Conservation (phyloP, 169 alveolate species). For the Eimeria falciformis region DNA sequence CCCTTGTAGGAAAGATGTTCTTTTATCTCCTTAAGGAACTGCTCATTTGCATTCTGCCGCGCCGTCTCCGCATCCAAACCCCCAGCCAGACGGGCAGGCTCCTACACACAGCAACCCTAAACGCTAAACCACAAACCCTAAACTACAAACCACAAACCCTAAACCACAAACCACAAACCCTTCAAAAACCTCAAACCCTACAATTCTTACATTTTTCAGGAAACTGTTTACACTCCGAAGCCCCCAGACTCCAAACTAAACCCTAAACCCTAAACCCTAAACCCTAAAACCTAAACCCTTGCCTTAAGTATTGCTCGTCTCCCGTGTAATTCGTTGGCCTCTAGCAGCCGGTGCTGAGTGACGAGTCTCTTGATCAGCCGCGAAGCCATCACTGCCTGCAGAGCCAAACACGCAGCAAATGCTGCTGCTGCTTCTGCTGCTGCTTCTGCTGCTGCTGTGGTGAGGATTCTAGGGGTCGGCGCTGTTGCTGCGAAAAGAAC, state of each 20-base stretch:
- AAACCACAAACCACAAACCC: background rate
- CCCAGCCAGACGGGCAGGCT: background rate
- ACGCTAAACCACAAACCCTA: slow-evolving; percentile 32
- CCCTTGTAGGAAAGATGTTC: background rate
- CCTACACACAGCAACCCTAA: slow-evolving; percentile 22
- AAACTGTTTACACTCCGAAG: background rate
- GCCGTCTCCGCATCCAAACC: background rate
- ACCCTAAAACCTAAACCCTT: slow-evolving; percentile 40
- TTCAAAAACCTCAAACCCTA: background rate
- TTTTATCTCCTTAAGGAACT: background rate
- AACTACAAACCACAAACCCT: background rate
- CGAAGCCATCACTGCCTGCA: slow-evolving; percentile 4
- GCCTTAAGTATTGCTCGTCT: slow-evolving; percentile 30
- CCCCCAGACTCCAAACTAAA: background rate
- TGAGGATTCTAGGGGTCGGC: background rate
- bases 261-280: slow-evolving; percentile 43
- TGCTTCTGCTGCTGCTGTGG: background rate
- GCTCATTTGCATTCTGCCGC: background rate
- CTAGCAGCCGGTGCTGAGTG: slow-evolving; percentile 40
- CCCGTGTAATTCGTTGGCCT: slow-evolving; percentile 6
- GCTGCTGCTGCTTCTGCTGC: slow-evolving; percentile 51
- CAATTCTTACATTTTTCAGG: too few species aligned
- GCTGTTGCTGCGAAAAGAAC: background rate
- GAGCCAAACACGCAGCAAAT: background rate
- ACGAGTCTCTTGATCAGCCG: slow-evolving; percentile 26